Evolutionary conservation across 2,329 filamentous ascomycete species (phyloP).

Genomic region (Chaetothyriales sp.): DNA sequence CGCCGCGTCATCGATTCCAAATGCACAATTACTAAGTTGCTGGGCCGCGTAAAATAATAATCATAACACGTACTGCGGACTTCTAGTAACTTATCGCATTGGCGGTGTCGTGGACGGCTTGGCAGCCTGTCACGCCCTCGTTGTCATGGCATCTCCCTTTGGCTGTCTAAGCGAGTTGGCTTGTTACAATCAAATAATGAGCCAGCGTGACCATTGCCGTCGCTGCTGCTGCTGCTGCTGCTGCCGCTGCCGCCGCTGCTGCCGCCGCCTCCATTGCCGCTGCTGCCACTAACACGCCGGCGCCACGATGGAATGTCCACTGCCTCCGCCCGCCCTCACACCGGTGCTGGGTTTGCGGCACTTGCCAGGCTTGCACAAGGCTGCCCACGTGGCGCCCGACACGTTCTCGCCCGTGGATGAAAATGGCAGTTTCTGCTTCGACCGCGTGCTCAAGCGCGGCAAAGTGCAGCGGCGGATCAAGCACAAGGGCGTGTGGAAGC

Average conservation of each 20-base stretch:
- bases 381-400: slow-evolving; percentile 41
- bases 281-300: neutral
- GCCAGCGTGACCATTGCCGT: neutral
- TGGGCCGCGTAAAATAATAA: too few species aligned
- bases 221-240: too few species aligned
- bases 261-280: neutral
- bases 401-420: slow-evolving; percentile 77
- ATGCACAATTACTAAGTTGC: too few species aligned
- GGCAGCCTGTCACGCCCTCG: too few species aligned
- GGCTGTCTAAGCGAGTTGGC: neutral
- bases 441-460: slow-evolving; percentile 80
- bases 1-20: too few species aligned
- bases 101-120: too few species aligned
- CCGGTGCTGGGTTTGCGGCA: slow-evolving; percentile 7
- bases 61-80: too few species aligned
- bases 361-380: slow-evolving; percentile 20
- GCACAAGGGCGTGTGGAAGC: slow-evolving; percentile 49
- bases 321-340: slow-evolving; percentile 4
- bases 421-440: slow-evolving; percentile 90
- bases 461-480: slow-evolving; percentile 76
- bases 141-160: neutral
- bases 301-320: slow-evolving; percentile 1
- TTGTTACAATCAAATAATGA: neutral
- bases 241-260: too few species aligned
- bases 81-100: too few species aligned